Evolutionary conservation across 2,329 filamentous ascomycete species (phyloP).

Genomic region (Pseudogymnoascus sp.): DNA sequence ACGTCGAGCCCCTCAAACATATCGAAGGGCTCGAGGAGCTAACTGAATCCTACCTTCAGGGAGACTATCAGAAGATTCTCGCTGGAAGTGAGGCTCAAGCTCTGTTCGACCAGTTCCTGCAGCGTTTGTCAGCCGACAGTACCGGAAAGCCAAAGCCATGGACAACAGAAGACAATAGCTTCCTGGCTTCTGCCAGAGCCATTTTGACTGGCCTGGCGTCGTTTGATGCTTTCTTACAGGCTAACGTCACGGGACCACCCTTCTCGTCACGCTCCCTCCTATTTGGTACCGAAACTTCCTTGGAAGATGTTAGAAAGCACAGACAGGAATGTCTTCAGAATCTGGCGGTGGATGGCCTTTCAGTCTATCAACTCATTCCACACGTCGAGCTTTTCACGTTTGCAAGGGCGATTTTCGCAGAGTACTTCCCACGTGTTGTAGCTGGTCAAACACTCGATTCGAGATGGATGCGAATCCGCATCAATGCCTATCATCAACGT

Average conservation of each 20-base stretch:
- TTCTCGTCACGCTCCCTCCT: constrained; percentile 36
- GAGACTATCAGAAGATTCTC: constrained; percentile 7
- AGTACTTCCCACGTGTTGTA: constrained; percentile 26
- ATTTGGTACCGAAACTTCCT: constrained; percentile 28
- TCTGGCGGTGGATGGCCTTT: constrained; percentile 75
- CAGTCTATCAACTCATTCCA: constrained; percentile 77
- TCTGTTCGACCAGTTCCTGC: not conserved
- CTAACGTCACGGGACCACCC: constrained; percentile 80
- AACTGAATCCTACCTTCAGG: not conserved
- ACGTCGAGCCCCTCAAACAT: not conserved
- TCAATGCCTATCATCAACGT: constrained; percentile 66
- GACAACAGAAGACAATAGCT: constrained; percentile 12
- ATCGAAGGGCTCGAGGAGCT: not conserved
- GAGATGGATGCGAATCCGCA: constrained; percentile 51
- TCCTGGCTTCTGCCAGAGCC: constrained; percentile 16
- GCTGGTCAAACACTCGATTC: constrained; percentile 19
- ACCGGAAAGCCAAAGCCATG: not conserved
- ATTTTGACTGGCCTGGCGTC: constrained; percentile 54
- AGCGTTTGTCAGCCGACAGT: not conserved
- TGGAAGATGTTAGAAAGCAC: constrained; percentile 34
- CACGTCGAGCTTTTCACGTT: constrained; percentile 77
- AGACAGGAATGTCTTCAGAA: constrained; percentile 57
- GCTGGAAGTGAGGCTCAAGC: not conserved
- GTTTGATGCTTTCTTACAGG: constrained; percentile 74
- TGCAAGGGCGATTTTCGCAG: constrained; percentile 47